Evolutionary conservation across 2,329 filamentous ascomycete genomes (phyloP).

Genomic region (Ceratocystiopsis minuta): DNA sequence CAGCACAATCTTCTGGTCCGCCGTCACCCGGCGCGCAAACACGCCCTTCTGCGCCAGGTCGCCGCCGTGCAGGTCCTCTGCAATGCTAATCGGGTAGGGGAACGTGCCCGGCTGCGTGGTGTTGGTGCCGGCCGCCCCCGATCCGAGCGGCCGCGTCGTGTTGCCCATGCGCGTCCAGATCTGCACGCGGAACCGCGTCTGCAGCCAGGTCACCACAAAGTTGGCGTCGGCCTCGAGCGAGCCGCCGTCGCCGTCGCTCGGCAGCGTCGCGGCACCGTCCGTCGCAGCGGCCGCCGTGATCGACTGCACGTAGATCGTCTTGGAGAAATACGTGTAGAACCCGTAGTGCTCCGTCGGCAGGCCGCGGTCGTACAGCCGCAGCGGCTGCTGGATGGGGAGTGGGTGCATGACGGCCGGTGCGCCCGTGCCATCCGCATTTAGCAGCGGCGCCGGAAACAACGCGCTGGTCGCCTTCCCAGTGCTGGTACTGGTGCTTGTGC

Average conservation of each 20-base stretch:
- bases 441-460: conserved; percentile 43
- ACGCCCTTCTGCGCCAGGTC: conserved; percentile 31
- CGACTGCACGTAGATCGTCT: conserved; percentile 64
- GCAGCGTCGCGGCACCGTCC: conserved; percentile 11
- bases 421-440: conserved; percentile 52
- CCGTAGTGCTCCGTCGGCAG: conserved; percentile 72
- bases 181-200: conserved; percentile 44
- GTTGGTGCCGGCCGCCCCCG: conserved; percentile 13
- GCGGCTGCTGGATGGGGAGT: conserved; percentile 52
- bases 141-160: conserved; percentile 22
- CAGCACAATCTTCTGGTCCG: conserved; percentile 24
- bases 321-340: conserved; percentile 84
- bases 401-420: conserved; percentile 57
- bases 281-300: conserved; percentile 19
- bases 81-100: conserved; percentile 44
- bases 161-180: conserved; percentile 41
- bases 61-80: conserved; percentile 45
- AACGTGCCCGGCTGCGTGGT: conserved; percentile 36
- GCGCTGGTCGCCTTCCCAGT: conserved; percentile 10
- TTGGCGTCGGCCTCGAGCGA: conserved; percentile 32
- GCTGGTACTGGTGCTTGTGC: conserved; percentile 4
- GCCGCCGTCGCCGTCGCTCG: conserved; percentile 37
- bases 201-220: conserved; percentile 37
- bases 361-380: conserved; percentile 73
- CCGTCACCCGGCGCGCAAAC: conserved; percentile 32